A percentile compares a stretch with the other conserved stretches of the same genome.
phyloP scores from a whole-genome alignment of 495 filamentous ascomycete genomes.

The Podospora sp. region DNA sequence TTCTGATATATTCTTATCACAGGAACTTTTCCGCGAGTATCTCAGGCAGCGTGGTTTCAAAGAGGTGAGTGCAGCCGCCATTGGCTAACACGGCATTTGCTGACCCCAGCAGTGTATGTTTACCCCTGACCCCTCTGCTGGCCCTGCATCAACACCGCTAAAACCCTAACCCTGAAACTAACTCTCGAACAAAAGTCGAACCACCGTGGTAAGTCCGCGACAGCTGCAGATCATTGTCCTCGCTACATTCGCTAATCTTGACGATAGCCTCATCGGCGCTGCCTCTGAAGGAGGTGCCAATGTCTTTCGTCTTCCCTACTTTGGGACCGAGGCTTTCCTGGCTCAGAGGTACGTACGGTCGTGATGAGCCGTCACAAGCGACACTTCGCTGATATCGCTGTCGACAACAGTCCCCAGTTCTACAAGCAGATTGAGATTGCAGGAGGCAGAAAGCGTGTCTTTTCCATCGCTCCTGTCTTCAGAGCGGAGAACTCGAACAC shows the following conservation, averaged over 20 bases:
- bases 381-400: conserved; percentile 64
- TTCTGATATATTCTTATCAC: no score
- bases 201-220: not conserved
- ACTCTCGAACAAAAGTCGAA: not conserved
- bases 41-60: conserved; percentile 75
- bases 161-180: conserved; percentile 2
- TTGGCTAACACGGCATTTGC: not conserved
- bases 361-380: not conserved
- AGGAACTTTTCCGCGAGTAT: conserved; percentile 75
- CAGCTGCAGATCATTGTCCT: not conserved
- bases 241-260: conserved; percentile 63
- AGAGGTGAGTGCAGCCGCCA: conserved; percentile 49
- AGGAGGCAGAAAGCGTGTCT: conserved; percentile 86
- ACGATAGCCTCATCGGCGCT: conserved; percentile 82
- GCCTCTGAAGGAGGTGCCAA: conserved; percentile 93
- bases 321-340: conserved; percentile 80
- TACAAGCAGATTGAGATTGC: conserved; percentile 98
- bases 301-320: conserved; percentile 92
- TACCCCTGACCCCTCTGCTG: not conserved
- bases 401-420: conserved; percentile 74
- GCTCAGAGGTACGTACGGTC: conserved; percentile 43
- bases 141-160: not conserved
- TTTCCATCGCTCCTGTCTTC: conserved; percentile 87
- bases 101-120: not conserved
- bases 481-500: conserved; percentile 97